Percentiles rank a stretch among this genome's conserved stretches.
These are phyloP conservation scores for Xanthoconium separans DNA, from an alignment of 1,284 basidiomycete species.

Conservation along the genomic window DNA sequence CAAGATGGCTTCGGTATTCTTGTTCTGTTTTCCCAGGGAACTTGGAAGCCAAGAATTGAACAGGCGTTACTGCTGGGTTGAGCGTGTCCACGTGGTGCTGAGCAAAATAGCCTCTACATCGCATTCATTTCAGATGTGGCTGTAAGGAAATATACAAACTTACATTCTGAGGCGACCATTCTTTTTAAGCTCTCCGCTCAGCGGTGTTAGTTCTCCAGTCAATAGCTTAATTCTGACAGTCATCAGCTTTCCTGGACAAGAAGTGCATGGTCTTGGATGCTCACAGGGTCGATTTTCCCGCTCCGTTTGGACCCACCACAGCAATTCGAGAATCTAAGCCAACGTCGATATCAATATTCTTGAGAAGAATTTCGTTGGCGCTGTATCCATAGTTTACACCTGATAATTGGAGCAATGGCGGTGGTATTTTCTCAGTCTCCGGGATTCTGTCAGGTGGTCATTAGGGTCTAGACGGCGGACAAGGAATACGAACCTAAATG, in stretches of 20 bases:
- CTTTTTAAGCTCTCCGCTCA: constrained; percentile 81
- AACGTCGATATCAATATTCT: constrained; percentile 86
- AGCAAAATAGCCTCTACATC: constrained; percentile 82
- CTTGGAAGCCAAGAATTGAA: constrained; percentile 87
- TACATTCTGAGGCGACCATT: constrained; percentile 91
- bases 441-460: constrained; percentile 60
- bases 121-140: constrained; percentile 1
- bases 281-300: constrained; percentile 79
- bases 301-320: constrained; percentile 83
- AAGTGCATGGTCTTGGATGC: constrained; percentile 20
- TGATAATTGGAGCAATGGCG: constrained; percentile 93
- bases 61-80: constrained; percentile 81
- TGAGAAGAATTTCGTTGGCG: constrained; percentile 78
- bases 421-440: constrained; percentile 93
- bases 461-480: constrained; percentile 2
- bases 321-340: constrained; percentile 88
- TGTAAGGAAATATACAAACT: constrained; percentile 25
- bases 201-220: constrained; percentile 85
- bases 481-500: constrained; percentile 64
- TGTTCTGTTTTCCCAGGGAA: constrained; percentile 97
- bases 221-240: constrained; percentile 82
- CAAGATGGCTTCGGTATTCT: constrained; percentile 92
- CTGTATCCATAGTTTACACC: constrained; percentile 92
- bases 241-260: constrained; percentile 4
- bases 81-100: constrained; percentile 98